A percentile compares a stretch with the other conserved stretches of the same genome.
Evolutionary conservation across 352 stramenopile genomes (phyloP).

Genomic region (Phytophthora vignae): DNA sequence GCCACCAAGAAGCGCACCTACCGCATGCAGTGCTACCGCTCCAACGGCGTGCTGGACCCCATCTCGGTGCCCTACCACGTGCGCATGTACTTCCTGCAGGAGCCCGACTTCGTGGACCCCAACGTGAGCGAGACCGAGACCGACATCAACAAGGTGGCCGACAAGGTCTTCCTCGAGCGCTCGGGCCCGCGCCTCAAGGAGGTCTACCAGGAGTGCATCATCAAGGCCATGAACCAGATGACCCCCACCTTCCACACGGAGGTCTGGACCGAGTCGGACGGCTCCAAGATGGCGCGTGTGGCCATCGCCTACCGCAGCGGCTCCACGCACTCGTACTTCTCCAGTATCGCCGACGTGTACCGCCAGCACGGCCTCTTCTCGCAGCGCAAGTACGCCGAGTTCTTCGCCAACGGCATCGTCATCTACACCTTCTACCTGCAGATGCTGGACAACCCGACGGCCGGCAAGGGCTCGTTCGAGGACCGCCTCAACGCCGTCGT

Average conservation of each 20-base stretch:
- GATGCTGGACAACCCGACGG: constrained; percentile 63
- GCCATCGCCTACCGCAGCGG: constrained; percentile 82
- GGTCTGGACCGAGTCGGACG: constrained; percentile 75
- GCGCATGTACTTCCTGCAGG: constrained; percentile 87
- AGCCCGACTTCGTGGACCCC: constrained; percentile 72
- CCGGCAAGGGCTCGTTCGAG: constrained; percentile 68
- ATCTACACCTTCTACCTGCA: constrained; percentile 89
- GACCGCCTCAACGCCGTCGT: constrained; percentile 72
- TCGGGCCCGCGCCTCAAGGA: constrained; percentile 70
- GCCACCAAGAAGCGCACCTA: constrained; percentile 67
- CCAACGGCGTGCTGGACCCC: constrained; percentile 77
- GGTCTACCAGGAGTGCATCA: constrained; percentile 85
- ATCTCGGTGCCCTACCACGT: constrained; percentile 80
- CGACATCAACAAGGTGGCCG: constrained; percentile 78
- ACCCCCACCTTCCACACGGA: constrained; percentile 85
- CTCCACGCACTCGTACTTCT: constrained; percentile 88
- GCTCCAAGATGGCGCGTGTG: constrained; percentile 81
- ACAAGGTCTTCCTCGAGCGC: constrained; percentile 81
- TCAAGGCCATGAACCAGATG: constrained; percentile 76
- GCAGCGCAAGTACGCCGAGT: constrained; percentile 87
- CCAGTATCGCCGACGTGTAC: constrained; percentile 87
- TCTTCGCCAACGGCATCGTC: constrained; percentile 87
- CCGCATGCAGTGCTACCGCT: constrained; percentile 89
- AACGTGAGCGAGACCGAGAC: constrained; percentile 67
- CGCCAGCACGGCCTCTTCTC: constrained; percentile 85